A percentile compares a stretch with the other conserved stretches of the same genome.
phyloP scores from a whole-genome alignment of 805 yeast genomes.

The Candida nanaspora region DNA sequence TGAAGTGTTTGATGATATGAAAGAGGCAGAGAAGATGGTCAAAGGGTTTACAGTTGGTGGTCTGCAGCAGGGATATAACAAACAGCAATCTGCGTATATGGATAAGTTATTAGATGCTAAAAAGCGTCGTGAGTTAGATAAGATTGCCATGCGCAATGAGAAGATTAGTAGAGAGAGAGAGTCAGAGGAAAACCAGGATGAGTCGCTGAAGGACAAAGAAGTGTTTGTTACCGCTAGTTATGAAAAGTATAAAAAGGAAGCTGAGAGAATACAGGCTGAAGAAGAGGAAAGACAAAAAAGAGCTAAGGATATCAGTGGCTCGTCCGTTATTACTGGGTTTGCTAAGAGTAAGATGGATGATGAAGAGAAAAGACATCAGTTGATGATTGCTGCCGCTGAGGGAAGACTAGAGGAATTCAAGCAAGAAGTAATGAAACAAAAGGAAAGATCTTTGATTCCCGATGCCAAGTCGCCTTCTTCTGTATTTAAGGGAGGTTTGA shows the following conservation, averaged over 20 bases:
- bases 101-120: constrained; percentile 35
- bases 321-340: background rate
- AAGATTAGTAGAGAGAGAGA: constrained; percentile 30
- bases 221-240: constrained; percentile 44
- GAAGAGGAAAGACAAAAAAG: background rate
- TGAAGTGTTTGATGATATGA: constrained; percentile 39
- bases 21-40: constrained; percentile 17
- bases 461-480: too few species aligned
- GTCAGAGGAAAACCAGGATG: constrained; percentile 27
- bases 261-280: constrained; percentile 6
- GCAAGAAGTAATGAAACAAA: background rate
- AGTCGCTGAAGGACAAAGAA: constrained; percentile 30
- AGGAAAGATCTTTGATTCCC: too few species aligned
- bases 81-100: constrained; percentile 29
- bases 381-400: background rate
- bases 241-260: constrained; percentile 28
- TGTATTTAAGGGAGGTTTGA: constrained; percentile 2
- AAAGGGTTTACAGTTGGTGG: constrained; percentile 7
- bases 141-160: constrained; percentile 29
- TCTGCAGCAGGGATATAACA: constrained; percentile 5
- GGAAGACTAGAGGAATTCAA: background rate
- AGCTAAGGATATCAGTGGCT: constrained; percentile 4
- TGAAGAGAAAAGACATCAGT: constrained; percentile 4
- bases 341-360: constrained; percentile 4
- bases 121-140: constrained; percentile 37